Base-by-base conservation (phyloP, 192 early-diverging fungal species). In the Linnemannia exigua region DNA sequence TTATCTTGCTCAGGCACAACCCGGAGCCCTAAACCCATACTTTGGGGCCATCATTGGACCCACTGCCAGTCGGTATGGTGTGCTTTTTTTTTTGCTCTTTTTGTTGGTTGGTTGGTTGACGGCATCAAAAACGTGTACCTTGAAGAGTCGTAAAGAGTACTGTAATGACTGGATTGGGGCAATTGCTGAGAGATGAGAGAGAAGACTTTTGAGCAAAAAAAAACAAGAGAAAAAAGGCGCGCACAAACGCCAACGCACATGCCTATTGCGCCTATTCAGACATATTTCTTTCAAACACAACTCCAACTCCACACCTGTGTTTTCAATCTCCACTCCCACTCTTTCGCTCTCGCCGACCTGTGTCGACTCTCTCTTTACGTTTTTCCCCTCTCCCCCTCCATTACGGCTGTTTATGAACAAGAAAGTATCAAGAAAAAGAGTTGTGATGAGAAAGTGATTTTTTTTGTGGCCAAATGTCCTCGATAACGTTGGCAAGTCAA, bases 41-140 rank as follows among this genome's bases (percentile, higher is more conserved):
- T 97, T 96, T 90, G 96, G 96, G 16, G 92, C 92, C 19, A 87
- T 91, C 6, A 88, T 97, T 22, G 96, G 96, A 51, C 91, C 95
- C 4, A 91, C 90, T 22, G 96, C 95, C 36, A 97, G 96, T 76
- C 79, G 93, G 92, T 93, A 88, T 25, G 50, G 15, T 38, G 36
- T 74, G 2, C 19, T 51, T 12, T 28, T 73, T 20, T 36, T 37
- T 3, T 72, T 72, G n/a, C 46, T 72, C 70, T 17, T 3, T 25
- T 28, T 72, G n/a, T 17, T 12, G 12, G 12, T 3, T 25, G 12
- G 38, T 71, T n/a, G 44, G 15, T n/a, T n/a, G n/a, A n/a, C n/a
- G n/a, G n/a, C n/a, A 46, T 1, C 17, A 71, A 33, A 67, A 14
- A 67, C 22, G 25, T 16, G 70, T 22, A 48, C 22, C 41, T n/a